phyloP scores from a whole-genome alignment of 129 eudicot genomes.

The Deinandra increscens region DNA sequence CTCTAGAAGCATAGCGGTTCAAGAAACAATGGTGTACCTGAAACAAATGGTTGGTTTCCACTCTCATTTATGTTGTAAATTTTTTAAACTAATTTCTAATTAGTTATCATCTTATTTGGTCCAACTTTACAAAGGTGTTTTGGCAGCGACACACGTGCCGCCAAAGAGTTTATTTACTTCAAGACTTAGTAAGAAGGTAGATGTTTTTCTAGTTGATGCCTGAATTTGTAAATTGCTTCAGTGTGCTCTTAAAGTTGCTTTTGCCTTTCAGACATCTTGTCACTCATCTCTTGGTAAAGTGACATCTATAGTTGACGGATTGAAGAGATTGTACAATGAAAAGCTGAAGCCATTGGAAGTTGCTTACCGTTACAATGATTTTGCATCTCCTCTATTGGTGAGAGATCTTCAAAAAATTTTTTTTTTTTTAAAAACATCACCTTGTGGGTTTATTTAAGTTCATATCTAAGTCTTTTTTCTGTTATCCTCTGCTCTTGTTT shows the following conservation, averaged over 20 bases:
- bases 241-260: background rate
- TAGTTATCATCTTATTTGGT: background rate
- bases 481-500: background rate
- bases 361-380: slow-evolving; percentile 78
- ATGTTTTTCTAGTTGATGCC: background rate
- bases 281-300: slow-evolving; percentile 51
- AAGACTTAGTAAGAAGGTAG: slow-evolving; percentile 59
- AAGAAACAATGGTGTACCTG: slow-evolving; percentile 37
- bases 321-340: slow-evolving; percentile 75
- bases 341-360: slow-evolving; percentile 90
- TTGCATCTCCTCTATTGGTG: slow-evolving; percentile 78
- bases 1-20: slow-evolving; percentile 46
- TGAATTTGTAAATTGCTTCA: background rate
- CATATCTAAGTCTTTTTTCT: background rate
- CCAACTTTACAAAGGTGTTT: slow-evolving; percentile 41
- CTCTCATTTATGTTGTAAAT: background rate
- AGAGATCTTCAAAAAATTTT: slow-evolving; percentile 23
- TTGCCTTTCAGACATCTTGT: slow-evolving; percentile 17
- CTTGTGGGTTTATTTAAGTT: background rate
- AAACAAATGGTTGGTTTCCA: slow-evolving; percentile 52
- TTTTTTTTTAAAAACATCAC: too few species aligned
- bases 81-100: background rate
- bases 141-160: slow-evolving; percentile 33
- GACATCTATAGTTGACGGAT: slow-evolving; percentile 84
- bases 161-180: slow-evolving; percentile 43